Conservation (phyloP, 202 grass and related monocot genomes). For the Setaria italica region DNA sequence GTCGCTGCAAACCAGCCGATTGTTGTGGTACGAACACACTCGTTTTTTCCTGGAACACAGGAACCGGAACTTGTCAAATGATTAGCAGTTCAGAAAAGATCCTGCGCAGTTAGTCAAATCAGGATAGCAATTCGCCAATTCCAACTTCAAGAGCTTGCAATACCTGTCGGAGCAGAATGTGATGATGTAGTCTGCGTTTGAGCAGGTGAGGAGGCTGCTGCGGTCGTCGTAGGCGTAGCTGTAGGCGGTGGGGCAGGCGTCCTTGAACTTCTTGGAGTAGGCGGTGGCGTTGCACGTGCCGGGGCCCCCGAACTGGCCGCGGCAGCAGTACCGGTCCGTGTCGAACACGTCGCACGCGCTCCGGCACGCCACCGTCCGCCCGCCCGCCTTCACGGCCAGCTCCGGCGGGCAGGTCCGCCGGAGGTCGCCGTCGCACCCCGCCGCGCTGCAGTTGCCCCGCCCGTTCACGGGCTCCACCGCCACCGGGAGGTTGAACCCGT, state of each 20-base stretch:
- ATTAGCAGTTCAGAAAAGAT: too few relatives aligned
- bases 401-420: slow-evolving; percentile 62
- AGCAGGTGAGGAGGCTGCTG: slow-evolving; percentile 75
- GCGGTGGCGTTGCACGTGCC: slow-evolving; percentile 63
- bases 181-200: slow-evolving; percentile 63
- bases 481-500: slow-evolving; percentile 77
- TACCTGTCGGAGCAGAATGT: slow-evolving; percentile 71
- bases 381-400: slow-evolving; percentile 56
- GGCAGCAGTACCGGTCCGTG: slow-evolving; percentile 86
- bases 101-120: too few relatives aligned
- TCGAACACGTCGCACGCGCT: slow-evolving; percentile 91
- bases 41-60: slow-evolving; percentile 38
- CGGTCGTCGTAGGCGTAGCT: slow-evolving; percentile 94
- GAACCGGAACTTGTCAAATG: too few relatives aligned
- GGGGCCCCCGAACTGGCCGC: slow-evolving; percentile 55
- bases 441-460: slow-evolving; percentile 60
- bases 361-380: slow-evolving; percentile 72
- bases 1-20: slow-evolving; percentile 63
- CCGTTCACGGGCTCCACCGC: slow-evolving; percentile 46
- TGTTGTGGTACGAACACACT: slow-evolving; percentile 72
- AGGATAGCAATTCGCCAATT: too few relatives aligned
- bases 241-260: slow-evolving; percentile 65
- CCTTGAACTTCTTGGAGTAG: slow-evolving; percentile 89
- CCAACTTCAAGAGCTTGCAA: too few relatives aligned
- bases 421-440: slow-evolving; percentile 76